phyloP scores from a whole-genome alignment of 768 basidiomycete genomes.

The Phaffia australis region DNA sequence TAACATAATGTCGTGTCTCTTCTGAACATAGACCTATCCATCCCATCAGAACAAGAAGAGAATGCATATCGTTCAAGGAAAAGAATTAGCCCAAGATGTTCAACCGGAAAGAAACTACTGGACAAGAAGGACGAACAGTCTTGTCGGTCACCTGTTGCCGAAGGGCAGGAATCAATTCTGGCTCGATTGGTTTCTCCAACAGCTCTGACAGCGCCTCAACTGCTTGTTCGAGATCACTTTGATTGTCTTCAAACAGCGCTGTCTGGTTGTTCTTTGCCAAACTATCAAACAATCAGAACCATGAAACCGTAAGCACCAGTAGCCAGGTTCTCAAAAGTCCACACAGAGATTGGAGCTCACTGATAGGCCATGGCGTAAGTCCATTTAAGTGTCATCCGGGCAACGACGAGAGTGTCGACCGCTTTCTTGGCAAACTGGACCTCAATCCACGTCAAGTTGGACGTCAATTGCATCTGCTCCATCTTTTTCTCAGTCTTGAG shows the following conservation, averaged over 20 bases:
- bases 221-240: slow-evolving; percentile 85
- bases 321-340: not conserved
- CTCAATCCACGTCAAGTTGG: slow-evolving; percentile 92
- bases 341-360: slow-evolving; percentile 28
- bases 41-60: not conserved
- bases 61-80: slow-evolving; percentile 9
- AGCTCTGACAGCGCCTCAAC: slow-evolving; percentile 91
- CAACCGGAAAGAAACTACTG: slow-evolving; percentile 15
- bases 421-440: slow-evolving; percentile 99
- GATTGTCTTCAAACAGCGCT: slow-evolving; percentile 93
- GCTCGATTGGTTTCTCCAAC: slow-evolving; percentile 80
- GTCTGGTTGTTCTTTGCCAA: slow-evolving; percentile 82
- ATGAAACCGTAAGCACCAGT: not conserved
- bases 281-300: slow-evolving; percentile 10
- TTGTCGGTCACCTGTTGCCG: slow-evolving; percentile 93
- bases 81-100: not conserved
- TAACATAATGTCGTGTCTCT: slow-evolving; percentile 85
- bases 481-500: slow-evolving; percentile 98
- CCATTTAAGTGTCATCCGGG: slow-evolving; percentile 91
- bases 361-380: slow-evolving; percentile 99
- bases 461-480: slow-evolving; percentile 96
- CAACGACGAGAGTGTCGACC: slow-evolving; percentile 80
- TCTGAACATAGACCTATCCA: slow-evolving; percentile 68
- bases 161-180: slow-evolving; percentile 65
- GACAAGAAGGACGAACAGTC: slow-evolving; percentile 50